A percentile compares a stretch with the other conserved stretches of the same genome.
phyloP scores from a whole-genome alignment of 1,284 basidiomycete genomes.

The Cryptococcus sp. region DNA sequence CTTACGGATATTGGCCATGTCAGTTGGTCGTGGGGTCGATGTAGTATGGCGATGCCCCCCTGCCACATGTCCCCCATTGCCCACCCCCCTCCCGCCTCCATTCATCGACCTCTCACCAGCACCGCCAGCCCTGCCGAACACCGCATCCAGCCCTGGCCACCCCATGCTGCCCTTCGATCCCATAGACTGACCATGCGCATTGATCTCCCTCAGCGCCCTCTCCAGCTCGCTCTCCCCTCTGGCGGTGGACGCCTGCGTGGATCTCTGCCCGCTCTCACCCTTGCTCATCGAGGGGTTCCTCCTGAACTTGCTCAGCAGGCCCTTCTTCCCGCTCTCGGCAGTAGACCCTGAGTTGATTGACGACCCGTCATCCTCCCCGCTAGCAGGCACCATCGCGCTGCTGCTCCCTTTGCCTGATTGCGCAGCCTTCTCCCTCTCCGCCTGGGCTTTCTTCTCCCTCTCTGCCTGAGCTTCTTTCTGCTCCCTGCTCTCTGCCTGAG shows the following conservation, averaged over 20 bases:
- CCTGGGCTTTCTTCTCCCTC: neutral
- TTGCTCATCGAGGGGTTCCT: neutral
- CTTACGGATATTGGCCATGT: constrained; percentile 27
- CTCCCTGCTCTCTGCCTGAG: constrained; percentile 48
- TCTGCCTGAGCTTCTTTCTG: neutral
- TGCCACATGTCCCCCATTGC: too few relatives aligned
- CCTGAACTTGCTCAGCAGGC: neutral
- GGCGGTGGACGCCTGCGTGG: neutral
- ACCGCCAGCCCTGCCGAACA: too few relatives aligned
- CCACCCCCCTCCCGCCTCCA: neutral
- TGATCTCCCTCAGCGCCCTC: too few relatives aligned
- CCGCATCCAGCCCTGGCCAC: too few relatives aligned
- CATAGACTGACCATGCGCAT: too few relatives aligned
- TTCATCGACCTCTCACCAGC: too few relatives aligned
- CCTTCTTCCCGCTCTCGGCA: neutral
- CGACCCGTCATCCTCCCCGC: neutral
- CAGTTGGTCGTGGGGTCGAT: constrained; percentile 23
- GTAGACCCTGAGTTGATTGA: neutral
- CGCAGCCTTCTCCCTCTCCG: neutral
- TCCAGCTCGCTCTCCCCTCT: constrained; percentile 2
- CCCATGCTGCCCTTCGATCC: too few relatives aligned
- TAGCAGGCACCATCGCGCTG: too few relatives aligned
- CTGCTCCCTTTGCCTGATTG: too few relatives aligned
- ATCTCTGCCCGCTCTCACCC: neutral
- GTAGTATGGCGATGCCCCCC: neutral